Conservation (phyloP, 1,139 yeast genomes). For the Geotrichum macrosporum region DNA sequence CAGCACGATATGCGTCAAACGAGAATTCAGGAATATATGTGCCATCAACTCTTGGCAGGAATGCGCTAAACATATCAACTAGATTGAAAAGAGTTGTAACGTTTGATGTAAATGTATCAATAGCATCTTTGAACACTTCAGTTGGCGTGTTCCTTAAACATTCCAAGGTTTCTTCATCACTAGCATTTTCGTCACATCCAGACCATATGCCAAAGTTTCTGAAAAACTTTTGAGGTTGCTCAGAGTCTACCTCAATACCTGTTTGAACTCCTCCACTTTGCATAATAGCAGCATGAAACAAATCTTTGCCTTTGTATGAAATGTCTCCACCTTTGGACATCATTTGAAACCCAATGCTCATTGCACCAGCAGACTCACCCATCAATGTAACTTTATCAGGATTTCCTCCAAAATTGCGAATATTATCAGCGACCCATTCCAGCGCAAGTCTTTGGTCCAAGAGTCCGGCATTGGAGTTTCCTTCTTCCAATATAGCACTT, state of each 20-base stretch:
- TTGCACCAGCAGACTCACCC: slow-evolving; percentile 43
- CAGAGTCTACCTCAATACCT: slow-evolving; percentile 15
- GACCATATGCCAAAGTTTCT: slow-evolving; percentile 19
- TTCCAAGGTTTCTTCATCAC: slow-evolving; percentile 20
- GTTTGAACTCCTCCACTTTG: slow-evolving; percentile 21
- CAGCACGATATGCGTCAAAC: slow-evolving; percentile 18
- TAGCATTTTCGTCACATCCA: slow-evolving; percentile 19
- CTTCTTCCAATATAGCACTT: slow-evolving; percentile 25
- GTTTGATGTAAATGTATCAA: slow-evolving; percentile 12
- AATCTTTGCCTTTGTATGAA: slow-evolving; percentile 24
- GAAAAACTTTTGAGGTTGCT: slow-evolving; percentile 24
- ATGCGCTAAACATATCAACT: slow-evolving; percentile 21
- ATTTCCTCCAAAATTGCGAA: slow-evolving; percentile 41
- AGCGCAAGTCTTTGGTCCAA: slow-evolving; percentile 39
- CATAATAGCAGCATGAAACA: slow-evolving; percentile 34
- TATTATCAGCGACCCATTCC: slow-evolving; percentile 40
- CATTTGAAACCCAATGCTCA: slow-evolving; percentile 34
- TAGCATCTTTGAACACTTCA: slow-evolving; percentile 18
- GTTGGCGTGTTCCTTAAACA: slow-evolving; percentile 24
- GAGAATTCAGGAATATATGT: slow-evolving; percentile 18
- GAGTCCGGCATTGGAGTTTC: slow-evolving; percentile 33
- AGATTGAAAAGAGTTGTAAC: slow-evolving; percentile 20
- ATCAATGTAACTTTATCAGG: slow-evolving; percentile 37
- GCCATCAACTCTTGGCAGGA: slow-evolving; percentile 27
- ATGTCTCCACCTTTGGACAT: slow-evolving; percentile 27